phyloP scores from a whole-genome alignment of 176 grass and related monocot species.

The Zea mays region Zm-B73-REFERENCE-NAM-5.0 NC_050097.1:55570001-55570500 shows the following conservation, averaged over 20 bases:
- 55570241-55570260: slow-evolving; percentile 6
- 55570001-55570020: too few relatives aligned
- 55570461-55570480: slow-evolving; percentile 66
- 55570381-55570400: neutral
- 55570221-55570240: slow-evolving; percentile 32
- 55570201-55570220: slow-evolving; percentile 40
- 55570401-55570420: slow-evolving; percentile 37
- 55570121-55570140: neutral
- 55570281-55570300: neutral
- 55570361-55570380: neutral
- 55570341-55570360: neutral
- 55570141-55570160: neutral
- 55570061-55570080: too few relatives aligned
- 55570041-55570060: too few relatives aligned
- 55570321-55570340: neutral
- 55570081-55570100: too few relatives aligned
- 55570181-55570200: neutral
- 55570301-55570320: slow-evolving; percentile 3
- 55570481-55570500: slow-evolving; percentile 76
- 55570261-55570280: neutral
- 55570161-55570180: neutral
- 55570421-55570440: slow-evolving; percentile 66
- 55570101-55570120: too few relatives aligned
- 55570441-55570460: slow-evolving; percentile 53
- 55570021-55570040: too few relatives aligned